Evolutionary conservation across 2,329 filamentous ascomycete species (phyloP).

Genomic region (Trichoderma aggressivum): DNA sequence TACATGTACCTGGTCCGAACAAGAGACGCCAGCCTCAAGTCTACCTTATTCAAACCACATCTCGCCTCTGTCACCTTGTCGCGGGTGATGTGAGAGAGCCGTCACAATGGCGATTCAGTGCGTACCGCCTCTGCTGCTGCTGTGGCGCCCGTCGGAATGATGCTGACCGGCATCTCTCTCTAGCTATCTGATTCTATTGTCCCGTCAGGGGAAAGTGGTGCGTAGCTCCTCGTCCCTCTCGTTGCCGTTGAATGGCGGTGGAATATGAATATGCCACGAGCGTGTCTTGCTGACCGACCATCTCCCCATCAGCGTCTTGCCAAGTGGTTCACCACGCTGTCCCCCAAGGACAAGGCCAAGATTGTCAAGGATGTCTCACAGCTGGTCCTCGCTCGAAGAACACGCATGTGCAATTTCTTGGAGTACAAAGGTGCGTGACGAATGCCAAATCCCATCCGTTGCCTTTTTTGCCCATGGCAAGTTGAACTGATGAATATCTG

Average conservation of each 20-base stretch:
- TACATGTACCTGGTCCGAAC: slow-evolving; percentile 10
- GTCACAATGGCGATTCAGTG: slow-evolving; percentile 46
- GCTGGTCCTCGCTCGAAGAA: slow-evolving; percentile 89
- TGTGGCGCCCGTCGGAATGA: slow-evolving; percentile 21
- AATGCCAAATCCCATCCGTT: no score
- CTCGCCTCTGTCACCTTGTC: slow-evolving; percentile 12
- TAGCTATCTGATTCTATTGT: slow-evolving; percentile 96
- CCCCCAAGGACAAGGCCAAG: slow-evolving; percentile 98
- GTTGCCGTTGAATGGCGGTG: neutral
- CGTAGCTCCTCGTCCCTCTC: slow-evolving; percentile 46
- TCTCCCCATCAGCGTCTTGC: slow-evolving; percentile 73
- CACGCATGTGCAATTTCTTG: slow-evolving; percentile 99
- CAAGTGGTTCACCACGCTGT: slow-evolving; percentile 99
- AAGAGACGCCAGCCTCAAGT: slow-evolving; percentile 7
- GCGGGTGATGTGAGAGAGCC: slow-evolving; percentile 23
- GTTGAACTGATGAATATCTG: neutral
- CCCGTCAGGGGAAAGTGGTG: slow-evolving; percentile 98
- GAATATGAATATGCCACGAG: neutral
- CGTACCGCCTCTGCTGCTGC: slow-evolving; percentile 28
- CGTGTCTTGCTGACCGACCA: neutral
- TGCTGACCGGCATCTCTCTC: slow-evolving; percentile 17
- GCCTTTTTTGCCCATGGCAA: neutral
- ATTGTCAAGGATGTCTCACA: slow-evolving; percentile 99
- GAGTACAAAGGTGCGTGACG: slow-evolving; percentile 83
- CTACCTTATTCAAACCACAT: slow-evolving; percentile 4